Base-by-base conservation (phyloP, 177 flowering plant genomes). In the Telopea speciosissima region DNA sequence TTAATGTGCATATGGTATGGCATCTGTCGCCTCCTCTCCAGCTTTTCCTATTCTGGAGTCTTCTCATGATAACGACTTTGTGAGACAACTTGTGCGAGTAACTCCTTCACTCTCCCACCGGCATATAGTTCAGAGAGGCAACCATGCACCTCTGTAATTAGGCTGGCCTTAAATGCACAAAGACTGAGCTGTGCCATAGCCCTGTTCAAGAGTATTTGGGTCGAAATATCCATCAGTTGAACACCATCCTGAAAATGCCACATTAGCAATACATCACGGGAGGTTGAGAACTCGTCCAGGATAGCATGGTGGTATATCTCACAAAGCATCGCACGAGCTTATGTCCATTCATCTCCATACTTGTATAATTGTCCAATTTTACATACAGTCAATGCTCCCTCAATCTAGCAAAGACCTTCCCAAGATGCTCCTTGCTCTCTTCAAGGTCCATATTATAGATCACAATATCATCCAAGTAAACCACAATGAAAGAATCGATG, bases 1-100 rank as follows among this genome's bases (percentile, higher is more conserved):
- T 92, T 94, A 63, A 92, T 90, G 78, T 94, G 99, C 99, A 94
- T 94, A 76, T 94, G 99, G 79, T 94, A 94, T 9, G 99, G 99
- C 99, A 94, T 91, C 71, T 94, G 97, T 24, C 97, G 79, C 68
- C 96, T 88, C 69, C 97, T 84, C 76, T 94, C 97, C 72, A 90
- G 70, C 75, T 93, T 91, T 80, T 94, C 99, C 97, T 94, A 97
- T 77, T 92, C 98, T 24, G 98, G 97, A 65, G 97, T 90, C 83
- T 94, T 94, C 66, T 94, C 98, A 75, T 94, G 97, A 70, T 88
- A 94, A 56, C 98, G 88, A 73, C 86, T 94, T 72, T 94, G 97
- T 16, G 96, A 85, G 67, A 94, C 84, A 71, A 97, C 98, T 76
- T 94, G 98, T 9, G 98, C 97, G 68, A 94, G 93, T 69, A 94